Conservation (phyloP, 495 filamentous ascomycete genomes). For the Penicillium cinerascens region DNA sequence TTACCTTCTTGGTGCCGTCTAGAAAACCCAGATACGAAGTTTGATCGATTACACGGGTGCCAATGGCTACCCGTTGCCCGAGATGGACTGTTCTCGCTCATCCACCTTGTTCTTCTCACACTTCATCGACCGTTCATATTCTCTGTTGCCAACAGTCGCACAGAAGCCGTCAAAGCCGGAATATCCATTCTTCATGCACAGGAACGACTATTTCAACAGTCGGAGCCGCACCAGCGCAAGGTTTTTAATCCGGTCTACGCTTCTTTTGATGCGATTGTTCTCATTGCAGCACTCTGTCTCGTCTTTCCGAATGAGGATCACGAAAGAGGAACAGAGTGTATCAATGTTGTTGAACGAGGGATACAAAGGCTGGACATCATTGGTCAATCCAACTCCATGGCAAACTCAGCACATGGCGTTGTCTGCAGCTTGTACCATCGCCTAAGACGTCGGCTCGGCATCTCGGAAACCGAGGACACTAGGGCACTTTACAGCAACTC, state of each 20-base stretch:
- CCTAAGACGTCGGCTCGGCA: slow-evolving; percentile 6
- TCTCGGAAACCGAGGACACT: slow-evolving; percentile 3
- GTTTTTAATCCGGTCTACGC: slow-evolving; percentile 54
- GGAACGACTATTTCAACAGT: slow-evolving; percentile 43
- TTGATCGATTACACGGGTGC: slow-evolving; percentile 45
- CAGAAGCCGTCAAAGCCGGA: slow-evolving; percentile 52
- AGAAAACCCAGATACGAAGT: slow-evolving; percentile 53
- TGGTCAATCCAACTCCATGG: slow-evolving; percentile 46
- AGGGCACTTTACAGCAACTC: slow-evolving; percentile 2
- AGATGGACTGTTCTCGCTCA: slow-evolving; percentile 42
- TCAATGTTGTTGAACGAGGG: slow-evolving; percentile 52
- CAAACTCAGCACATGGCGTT: slow-evolving; percentile 51
- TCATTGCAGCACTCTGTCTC: slow-evolving; percentile 57
- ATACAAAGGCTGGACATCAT: slow-evolving; percentile 52
- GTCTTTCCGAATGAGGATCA: slow-evolving; percentile 47
- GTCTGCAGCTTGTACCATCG: slow-evolving; percentile 20
- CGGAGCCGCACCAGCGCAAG: slow-evolving; percentile 51
- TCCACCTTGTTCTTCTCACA: slow-evolving; percentile 54
- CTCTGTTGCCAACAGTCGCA: slow-evolving; percentile 46
- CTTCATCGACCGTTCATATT: slow-evolving; percentile 64
- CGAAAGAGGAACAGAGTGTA: slow-evolving; percentile 36
- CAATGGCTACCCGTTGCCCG: slow-evolving; percentile 51
- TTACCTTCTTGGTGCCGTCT: slow-evolving; percentile 52
- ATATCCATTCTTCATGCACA: slow-evolving; percentile 54
- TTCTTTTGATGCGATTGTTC: slow-evolving; percentile 60